These are phyloP conservation scores for Monilinia fructicola DNA, from an alignment of 2,329 filamentous ascomycete species.

Conservation along the genomic window DNA sequence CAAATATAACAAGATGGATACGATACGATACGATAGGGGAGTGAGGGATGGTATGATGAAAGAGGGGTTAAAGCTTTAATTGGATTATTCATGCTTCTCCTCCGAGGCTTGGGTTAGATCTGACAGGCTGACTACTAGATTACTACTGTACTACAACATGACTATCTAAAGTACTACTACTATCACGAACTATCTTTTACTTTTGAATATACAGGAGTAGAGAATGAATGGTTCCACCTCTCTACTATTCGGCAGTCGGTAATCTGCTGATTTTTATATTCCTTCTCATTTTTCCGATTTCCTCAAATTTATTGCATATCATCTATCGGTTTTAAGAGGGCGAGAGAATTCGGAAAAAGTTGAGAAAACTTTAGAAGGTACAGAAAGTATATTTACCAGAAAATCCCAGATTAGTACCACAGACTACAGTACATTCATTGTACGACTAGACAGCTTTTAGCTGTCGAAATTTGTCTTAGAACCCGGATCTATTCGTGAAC, in stretches of 20 bases:
- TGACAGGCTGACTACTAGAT: slow-evolving; percentile 11
- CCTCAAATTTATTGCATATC: slow-evolving; percentile 16
- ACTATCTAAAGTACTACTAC: not conserved
- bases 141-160: not conserved
- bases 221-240: not conserved
- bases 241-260: not conserved
- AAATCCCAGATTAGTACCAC: not conserved
- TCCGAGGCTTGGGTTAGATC: slow-evolving; percentile 10
- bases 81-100: slow-evolving; percentile 16
- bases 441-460: not conserved
- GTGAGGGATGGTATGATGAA: slow-evolving; percentile 11
- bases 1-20: not conserved
- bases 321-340: not conserved
- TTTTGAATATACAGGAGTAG: too few species aligned
- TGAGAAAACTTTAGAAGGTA: slow-evolving; percentile 1
- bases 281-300: not conserved
- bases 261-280: not conserved
- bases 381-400: not conserved
- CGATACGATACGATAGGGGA: slow-evolving; percentile 7
- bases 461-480: slow-evolving; percentile 6
- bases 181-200: too few species aligned
- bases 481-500: slow-evolving; percentile 6
- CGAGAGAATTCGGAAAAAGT: not conserved
- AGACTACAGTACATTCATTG: too few species aligned
- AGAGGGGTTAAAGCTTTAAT: slow-evolving; percentile 19